phyloP scores from a whole-genome alignment of 2,329 filamentous ascomycete species.

The Phyllosticta citriasiana region DNA sequence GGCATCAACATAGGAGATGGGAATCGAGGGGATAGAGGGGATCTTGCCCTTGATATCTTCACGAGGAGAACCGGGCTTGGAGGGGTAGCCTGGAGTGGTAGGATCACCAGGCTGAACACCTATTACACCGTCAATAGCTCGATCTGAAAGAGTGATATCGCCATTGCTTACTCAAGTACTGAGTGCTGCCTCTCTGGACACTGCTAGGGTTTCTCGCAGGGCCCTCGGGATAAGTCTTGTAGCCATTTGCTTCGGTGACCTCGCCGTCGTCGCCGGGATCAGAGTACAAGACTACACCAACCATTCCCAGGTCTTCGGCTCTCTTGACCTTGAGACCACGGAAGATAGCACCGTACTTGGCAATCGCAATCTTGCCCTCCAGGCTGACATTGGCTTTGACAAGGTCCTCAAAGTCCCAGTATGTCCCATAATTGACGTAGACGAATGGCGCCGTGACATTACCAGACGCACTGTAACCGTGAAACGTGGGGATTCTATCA shows the following conservation, averaged over 20 bases:
- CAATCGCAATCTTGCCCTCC: slow-evolving; percentile 76
- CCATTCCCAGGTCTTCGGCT: slow-evolving; percentile 80
- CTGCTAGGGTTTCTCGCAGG: slow-evolving; percentile 80
- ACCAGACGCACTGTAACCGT: slow-evolving; percentile 85
- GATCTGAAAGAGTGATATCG: background rate
- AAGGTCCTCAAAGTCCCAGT: slow-evolving; percentile 74
- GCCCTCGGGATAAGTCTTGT: slow-evolving; percentile 70
- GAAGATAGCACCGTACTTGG: slow-evolving; percentile 78
- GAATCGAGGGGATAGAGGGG: slow-evolving; percentile 80
- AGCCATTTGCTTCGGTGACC: slow-evolving; percentile 71
- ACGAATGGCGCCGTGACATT: slow-evolving; percentile 84
- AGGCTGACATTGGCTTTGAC: slow-evolving; percentile 63
- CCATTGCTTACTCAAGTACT: slow-evolving; percentile 40
- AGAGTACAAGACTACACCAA: slow-evolving; percentile 74
- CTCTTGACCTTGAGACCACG: slow-evolving; percentile 87
- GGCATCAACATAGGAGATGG: slow-evolving; percentile 80
- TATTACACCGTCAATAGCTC: slow-evolving; percentile 16
- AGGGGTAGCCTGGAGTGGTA: slow-evolving; percentile 88
- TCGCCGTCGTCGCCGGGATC: slow-evolving; percentile 85
- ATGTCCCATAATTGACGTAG: slow-evolving; percentile 87
- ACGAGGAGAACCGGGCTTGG: slow-evolving; percentile 77
- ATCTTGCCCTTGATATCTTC: slow-evolving; percentile 59
- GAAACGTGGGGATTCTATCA: slow-evolving; percentile 77
- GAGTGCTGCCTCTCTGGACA: slow-evolving; percentile 79
- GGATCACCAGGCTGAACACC: slow-evolving; percentile 60